A percentile compares a stretch with the other conserved stretches of the same genome.
These are phyloP conservation scores for Datura wrightii DNA, from an alignment of 257 asterid genomes.

Conservation along the genomic window DNA sequence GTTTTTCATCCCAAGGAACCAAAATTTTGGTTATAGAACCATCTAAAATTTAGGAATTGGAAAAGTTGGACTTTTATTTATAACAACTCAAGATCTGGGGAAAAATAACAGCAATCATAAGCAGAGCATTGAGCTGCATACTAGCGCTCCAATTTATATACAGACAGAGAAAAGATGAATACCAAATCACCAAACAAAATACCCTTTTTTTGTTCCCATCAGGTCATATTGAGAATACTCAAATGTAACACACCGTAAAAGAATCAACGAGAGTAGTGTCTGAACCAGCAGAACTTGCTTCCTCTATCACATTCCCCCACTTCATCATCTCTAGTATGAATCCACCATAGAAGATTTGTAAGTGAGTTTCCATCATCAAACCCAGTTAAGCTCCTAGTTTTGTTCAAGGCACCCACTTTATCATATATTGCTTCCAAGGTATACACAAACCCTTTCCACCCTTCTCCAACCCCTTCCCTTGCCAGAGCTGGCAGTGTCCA, in stretches of 20 bases:
- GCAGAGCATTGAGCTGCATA: slow-evolving; percentile 5
- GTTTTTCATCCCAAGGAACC: background rate
- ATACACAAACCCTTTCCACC: slow-evolving; percentile 90
- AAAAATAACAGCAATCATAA: background rate
- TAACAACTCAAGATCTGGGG: background rate
- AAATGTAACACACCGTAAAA: background rate
- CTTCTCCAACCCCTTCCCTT: slow-evolving; percentile 92
- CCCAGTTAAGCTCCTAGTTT: slow-evolving; percentile 59
- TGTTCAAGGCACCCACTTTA: slow-evolving; percentile 54
- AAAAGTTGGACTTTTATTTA: background rate
- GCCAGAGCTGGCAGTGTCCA: slow-evolving; percentile 81
- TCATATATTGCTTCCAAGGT: slow-evolving; percentile 83
- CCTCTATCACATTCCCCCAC: slow-evolving; percentile 46
- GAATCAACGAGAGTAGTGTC: slow-evolving; percentile 70
- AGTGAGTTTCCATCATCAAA: slow-evolving; percentile 85
- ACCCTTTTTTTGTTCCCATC: background rate
- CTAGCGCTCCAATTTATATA: background rate
- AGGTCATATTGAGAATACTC: slow-evolving; percentile 6
- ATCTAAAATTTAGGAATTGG: background rate
- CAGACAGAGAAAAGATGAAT: background rate
- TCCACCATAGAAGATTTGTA: slow-evolving; percentile 93
- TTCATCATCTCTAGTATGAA: slow-evolving; percentile 62
- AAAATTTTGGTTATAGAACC: background rate
- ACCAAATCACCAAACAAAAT: background rate
- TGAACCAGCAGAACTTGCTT: slow-evolving; percentile 65